Evolutionary conservation across 148 eudicot species (phyloP), one percentile per base, ranked within the genome.

Genomic region (Cornus florida): DNA sequence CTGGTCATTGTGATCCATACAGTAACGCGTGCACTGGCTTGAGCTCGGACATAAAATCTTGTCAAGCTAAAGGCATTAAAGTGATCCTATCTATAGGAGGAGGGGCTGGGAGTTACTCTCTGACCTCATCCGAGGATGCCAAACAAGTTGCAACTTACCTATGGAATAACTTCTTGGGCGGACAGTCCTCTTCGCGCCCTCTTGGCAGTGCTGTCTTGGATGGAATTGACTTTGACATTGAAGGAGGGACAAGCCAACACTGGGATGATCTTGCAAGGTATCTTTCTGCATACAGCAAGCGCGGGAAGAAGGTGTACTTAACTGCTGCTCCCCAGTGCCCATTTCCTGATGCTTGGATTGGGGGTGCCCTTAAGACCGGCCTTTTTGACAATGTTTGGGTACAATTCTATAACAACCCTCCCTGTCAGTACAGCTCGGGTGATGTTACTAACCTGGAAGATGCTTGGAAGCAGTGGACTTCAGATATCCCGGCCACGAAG

Each of bases 171-270:
- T 86, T 79, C 68, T 59, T 86, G 41, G 88, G 88, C 2, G 86
- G 88, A 23, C 24, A 56, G 59, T 82, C 88, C 20, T 60, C 73
- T 3, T 64, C 73, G 3, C 43, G 83, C 9, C 88, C 86, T 43
- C 75, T 86, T 2, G 88, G 88, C 38, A 50, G 41, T 31, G 88
- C 81, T 5, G 81, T 82, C 41, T 70, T 85, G 46, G 88, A 85
- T 73, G 88, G 88, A 3, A 76, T 85, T 17, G 88, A 85, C 78
- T 85, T 85, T 80, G 88, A 83, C 17, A 80, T 85, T 24, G 83
- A 79, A 8, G 43, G 71, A 0, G 84, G 69, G 3, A 71, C 85
- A 10, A 62, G 77, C 23, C 73, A 38, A 19, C 60, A 76, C 69
- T 85, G 80, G 77, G 85, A 76, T 39, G 71, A 73, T 14, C 76